These are phyloP conservation scores for Kickxella alabastrina DNA, from an alignment of 192 early-diverging fungal genomes.

Conservation along the genomic window DNA sequence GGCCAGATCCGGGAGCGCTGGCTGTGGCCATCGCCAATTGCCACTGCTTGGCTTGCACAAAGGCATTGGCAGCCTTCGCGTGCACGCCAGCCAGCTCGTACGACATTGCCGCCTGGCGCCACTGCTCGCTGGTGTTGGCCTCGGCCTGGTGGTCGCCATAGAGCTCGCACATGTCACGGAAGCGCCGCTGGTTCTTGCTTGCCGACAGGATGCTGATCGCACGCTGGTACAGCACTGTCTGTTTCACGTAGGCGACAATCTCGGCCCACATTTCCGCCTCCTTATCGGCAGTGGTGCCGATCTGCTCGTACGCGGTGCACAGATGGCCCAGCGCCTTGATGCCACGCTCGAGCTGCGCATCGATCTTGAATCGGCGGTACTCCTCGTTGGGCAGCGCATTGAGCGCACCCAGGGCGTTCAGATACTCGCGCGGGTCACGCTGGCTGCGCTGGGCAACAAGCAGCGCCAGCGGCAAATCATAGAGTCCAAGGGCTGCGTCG, in stretches of 20 bases:
- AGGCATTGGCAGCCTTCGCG: constrained; percentile 23
- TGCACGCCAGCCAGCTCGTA: constrained; percentile 26
- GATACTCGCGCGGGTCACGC: constrained; percentile 94
- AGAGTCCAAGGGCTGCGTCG: constrained; percentile 89
- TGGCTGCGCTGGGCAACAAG: constrained; percentile 97
- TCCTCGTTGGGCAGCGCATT: constrained; percentile 63
- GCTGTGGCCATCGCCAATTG: constrained; percentile 30
- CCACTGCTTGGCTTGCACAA: constrained; percentile 38
- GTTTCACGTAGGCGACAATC: constrained; percentile 57
- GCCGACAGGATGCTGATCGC: constrained; percentile 59
- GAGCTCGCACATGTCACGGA: constrained; percentile 40
- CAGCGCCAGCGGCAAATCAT: constrained; percentile 86
- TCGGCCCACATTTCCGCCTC: constrained; percentile 35
- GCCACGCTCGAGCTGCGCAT: constrained; percentile 73
- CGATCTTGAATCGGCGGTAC: constrained; percentile 84
- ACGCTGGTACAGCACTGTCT: constrained; percentile 61
- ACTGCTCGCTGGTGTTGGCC: constrained; percentile 33
- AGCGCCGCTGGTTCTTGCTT: constrained; percentile 36
- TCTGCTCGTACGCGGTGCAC: constrained; percentile 27
- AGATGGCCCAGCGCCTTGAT: constrained; percentile 71
- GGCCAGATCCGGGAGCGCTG: constrained; percentile 1
- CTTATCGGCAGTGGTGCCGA: constrained; percentile 25
- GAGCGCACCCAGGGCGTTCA: constrained; percentile 82
- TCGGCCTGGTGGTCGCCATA: constrained; percentile 65
- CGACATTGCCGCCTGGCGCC: constrained; percentile 40